phyloP scores from a whole-genome alignment of 352 stramenopile species.

The Pythium oligandrum region DNA sequence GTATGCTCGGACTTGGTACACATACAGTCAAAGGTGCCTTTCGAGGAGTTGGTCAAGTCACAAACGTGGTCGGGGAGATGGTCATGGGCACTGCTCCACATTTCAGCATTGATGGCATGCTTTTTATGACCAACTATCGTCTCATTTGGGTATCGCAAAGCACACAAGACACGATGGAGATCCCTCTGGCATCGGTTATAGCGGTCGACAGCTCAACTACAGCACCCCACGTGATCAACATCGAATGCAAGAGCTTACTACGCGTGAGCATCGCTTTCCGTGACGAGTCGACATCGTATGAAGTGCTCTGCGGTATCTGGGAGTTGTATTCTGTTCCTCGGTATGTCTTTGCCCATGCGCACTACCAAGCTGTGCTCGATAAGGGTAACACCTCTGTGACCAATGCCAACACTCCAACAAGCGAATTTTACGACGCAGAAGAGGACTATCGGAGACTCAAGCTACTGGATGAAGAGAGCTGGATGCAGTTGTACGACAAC shows the following conservation, averaged over 20 bases:
- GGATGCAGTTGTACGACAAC: constrained; percentile 85
- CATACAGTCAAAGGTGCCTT: constrained; percentile 86
- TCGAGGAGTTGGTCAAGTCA: constrained; percentile 81
- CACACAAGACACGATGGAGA: constrained; percentile 77
- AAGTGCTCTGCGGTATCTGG: constrained; percentile 71
- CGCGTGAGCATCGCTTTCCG: constrained; percentile 81
- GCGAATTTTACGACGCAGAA: constrained; percentile 67
- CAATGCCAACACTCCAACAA: constrained; percentile 33
- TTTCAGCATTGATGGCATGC: constrained; percentile 81
- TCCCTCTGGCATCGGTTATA: constrained; percentile 72
- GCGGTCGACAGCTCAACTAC: constrained; percentile 77
- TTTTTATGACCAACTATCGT: constrained; percentile 82
- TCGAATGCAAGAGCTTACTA: constrained; percentile 81
- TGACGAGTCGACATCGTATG: constrained; percentile 69
- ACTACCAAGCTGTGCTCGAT: constrained; percentile 64
- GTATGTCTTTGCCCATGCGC: constrained; percentile 75
- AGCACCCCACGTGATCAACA: constrained; percentile 75
- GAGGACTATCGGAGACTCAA: constrained; percentile 78
- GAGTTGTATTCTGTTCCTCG: constrained; percentile 56
- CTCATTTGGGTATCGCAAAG: constrained; percentile 83
- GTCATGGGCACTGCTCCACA: constrained; percentile 77
- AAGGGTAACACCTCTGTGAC: constrained; percentile 27
- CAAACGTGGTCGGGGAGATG: constrained; percentile 84
- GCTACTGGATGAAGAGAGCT: constrained; percentile 73
- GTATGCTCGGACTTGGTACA: constrained; percentile 77